phyloP scores from a whole-genome alignment of 192 early-diverging fungal species.

The Entomortierella beljakovae region DNA sequence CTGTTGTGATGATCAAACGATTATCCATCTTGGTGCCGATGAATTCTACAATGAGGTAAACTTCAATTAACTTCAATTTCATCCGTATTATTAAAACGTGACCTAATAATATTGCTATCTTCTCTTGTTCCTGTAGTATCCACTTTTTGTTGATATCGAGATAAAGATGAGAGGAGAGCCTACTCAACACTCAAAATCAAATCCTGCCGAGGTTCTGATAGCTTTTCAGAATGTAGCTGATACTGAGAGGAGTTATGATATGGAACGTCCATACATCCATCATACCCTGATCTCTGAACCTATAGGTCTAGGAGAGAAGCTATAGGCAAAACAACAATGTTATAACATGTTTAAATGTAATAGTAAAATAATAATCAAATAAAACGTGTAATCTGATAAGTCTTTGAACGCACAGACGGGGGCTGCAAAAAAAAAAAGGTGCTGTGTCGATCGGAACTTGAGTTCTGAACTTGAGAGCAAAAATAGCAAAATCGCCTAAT shows the following conservation, averaged over 20 bases:
- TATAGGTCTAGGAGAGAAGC: no score
- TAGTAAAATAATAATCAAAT: no score
- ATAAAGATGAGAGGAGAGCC: slow-evolving; percentile 49
- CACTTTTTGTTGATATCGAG: slow-evolving; percentile 55
- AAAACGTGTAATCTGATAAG: no score
- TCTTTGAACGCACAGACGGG: no score
- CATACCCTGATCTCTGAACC: slow-evolving; percentile 4
- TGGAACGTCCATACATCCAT: slow-evolving; percentile 27
- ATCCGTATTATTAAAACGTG: not conserved
- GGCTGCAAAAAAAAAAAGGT: no score
- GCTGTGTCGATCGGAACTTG: no score
- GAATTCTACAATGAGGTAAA: slow-evolving; percentile 49
- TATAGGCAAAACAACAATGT: no score
- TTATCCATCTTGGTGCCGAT: slow-evolving; percentile 42
- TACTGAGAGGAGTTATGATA: not conserved
- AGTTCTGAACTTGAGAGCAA: no score
- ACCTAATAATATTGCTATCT: not conserved
- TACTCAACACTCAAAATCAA: not conserved
- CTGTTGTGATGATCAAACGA: slow-evolving; percentile 49
- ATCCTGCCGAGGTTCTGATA: slow-evolving; percentile 35
- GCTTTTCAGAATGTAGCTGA: slow-evolving; percentile 44
- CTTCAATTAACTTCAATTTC: not conserved
- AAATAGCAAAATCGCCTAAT: not conserved
- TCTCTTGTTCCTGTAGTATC: slow-evolving; percentile 13
- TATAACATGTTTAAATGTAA: no score